Evolutionary conservation across 2,329 filamentous ascomycete species (phyloP).

Genomic region (Fusarium abutilonis): DNA sequence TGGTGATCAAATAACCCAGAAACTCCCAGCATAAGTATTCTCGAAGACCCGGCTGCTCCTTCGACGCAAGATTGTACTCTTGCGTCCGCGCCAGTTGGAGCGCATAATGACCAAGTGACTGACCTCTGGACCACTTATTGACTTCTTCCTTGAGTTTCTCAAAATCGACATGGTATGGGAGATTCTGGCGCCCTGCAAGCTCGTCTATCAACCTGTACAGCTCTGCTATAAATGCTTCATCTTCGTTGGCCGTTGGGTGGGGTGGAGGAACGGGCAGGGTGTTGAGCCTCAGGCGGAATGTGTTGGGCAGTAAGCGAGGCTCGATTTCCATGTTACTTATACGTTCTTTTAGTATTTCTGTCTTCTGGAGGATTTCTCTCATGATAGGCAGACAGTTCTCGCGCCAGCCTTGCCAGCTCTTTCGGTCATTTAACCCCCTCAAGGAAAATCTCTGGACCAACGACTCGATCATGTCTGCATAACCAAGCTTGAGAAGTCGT

Average conservation of each 20-base stretch:
- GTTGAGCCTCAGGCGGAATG: conserved; percentile 23
- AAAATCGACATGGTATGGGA: conserved; percentile 43
- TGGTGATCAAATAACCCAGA: conserved; percentile 8
- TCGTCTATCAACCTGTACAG: conserved; percentile 24
- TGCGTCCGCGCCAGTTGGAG: conserved; percentile 20
- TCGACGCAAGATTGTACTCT: conserved; percentile 2
- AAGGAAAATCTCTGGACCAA: conserved; percentile 6
- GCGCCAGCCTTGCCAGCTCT: conserved; percentile 30
- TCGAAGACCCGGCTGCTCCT: conserved; percentile 4
- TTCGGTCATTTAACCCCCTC: not conserved
- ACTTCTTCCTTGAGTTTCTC: conserved; percentile 24
- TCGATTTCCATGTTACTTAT: not conserved
- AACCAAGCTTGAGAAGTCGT: conserved; percentile 8
- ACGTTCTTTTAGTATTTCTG: conserved; percentile 19
- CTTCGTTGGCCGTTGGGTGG: not conserved
- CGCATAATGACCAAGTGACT: conserved; percentile 8
- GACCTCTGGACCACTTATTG: not conserved
- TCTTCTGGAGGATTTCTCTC: conserved; percentile 20
- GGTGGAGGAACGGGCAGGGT: conserved; percentile 30
- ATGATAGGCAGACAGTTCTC: conserved; percentile 40
- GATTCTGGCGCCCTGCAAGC: conserved; percentile 19
- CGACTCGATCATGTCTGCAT: not conserved
- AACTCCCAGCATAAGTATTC: conserved; percentile 41
- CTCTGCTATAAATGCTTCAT: conserved; percentile 9
- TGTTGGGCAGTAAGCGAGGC: conserved; percentile 20